Conservation (phyloP, 169 alveolate genomes). For the Condylostoma magnum region DNA sequence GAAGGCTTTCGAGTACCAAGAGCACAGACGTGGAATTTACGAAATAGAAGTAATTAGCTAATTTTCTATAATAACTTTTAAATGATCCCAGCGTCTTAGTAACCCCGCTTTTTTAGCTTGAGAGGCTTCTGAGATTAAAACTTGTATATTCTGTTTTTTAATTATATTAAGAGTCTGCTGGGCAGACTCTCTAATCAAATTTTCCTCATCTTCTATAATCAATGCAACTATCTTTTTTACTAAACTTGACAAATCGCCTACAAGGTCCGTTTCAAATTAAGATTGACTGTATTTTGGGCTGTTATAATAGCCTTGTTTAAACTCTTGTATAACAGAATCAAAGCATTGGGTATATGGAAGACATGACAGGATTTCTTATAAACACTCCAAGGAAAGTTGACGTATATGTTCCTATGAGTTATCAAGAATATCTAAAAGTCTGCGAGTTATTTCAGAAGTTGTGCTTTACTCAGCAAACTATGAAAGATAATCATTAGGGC, state of each 20-base stretch:
- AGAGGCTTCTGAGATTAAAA: neutral
- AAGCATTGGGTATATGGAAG: neutral
- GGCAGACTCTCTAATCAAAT: conserved; percentile 16
- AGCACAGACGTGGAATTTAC: too few species aligned
- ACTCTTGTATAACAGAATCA: neutral
- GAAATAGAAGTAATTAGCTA: too few species aligned
- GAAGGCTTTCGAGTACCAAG: too few species aligned
- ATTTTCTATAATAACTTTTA: too few species aligned
- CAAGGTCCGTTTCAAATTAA: conserved; percentile 5
- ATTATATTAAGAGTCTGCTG: neutral
- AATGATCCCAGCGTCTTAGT: conserved; percentile 21
- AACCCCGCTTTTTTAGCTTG: conserved; percentile 21
- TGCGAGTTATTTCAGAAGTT: neutral
- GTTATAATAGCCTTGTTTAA: neutral
- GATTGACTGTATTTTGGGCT: neutral
- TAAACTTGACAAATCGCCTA: conserved; percentile 11
- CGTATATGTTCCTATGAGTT: conserved; percentile 5
- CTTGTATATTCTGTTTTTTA: neutral
- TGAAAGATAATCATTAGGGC: too few species aligned
- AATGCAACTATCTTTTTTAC: neutral
- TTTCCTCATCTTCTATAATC: neutral
- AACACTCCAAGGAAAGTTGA: neutral
- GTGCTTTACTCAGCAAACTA: neutral
- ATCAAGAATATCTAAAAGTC: neutral
- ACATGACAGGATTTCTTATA: neutral